Evolutionary conservation across 441 rosid genomes (phyloP), one percentile per base, ranked within the genome.

Genomic region (Omphalea diandra): DNA sequence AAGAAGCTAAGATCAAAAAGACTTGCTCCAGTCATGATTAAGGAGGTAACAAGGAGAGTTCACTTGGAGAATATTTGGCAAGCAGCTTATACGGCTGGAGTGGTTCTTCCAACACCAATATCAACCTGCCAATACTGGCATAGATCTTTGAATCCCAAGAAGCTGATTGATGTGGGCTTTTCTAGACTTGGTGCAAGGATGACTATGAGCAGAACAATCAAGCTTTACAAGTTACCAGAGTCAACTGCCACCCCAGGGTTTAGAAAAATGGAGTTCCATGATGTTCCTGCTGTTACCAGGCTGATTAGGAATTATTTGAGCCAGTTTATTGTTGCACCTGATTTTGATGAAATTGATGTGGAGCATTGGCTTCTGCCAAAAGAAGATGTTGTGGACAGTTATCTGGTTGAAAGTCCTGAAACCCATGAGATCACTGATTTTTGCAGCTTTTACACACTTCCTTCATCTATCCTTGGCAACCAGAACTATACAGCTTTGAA

Each of bases 171-270:
- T 79, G 93, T 91, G 53, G 97, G 96, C 61, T 91, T 91, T 75
- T 89, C 96, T 26, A 83, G 89, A 75, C 92, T 93, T 8, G 97
- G 94, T 69, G 82, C 92, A 1, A 86, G 98, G 76, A 90, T 93
- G 97, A 93, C 97, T 4, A 90, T 89, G 98, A 93, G 97, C 77
- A 78, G 95, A 67, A 89, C 96, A 56, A 90, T 93, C 15, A 90
- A 90, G 61, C 90, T 93, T 38, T 89, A 90, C 86, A 89, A 88
- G 82, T 58, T 93, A 66, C 89, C 97, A 0, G 91, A 85, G 24
- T 71, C 96, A 29, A 86, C 98, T 0, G 71, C 73, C 43, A 89
- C 97, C 29, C 90, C 91, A 5, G 98, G 94, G 0, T 90, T 93
- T 82, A 85, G 97, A 73, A 86, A 86, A 78, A 89, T 90, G 98